A percentile compares a stretch with the other conserved stretches of the same genome.
These are phyloP conservation scores for Thozetella sp. DNA, from an alignment of 495 filamentous ascomycete species.

Conservation along the genomic window DNA sequence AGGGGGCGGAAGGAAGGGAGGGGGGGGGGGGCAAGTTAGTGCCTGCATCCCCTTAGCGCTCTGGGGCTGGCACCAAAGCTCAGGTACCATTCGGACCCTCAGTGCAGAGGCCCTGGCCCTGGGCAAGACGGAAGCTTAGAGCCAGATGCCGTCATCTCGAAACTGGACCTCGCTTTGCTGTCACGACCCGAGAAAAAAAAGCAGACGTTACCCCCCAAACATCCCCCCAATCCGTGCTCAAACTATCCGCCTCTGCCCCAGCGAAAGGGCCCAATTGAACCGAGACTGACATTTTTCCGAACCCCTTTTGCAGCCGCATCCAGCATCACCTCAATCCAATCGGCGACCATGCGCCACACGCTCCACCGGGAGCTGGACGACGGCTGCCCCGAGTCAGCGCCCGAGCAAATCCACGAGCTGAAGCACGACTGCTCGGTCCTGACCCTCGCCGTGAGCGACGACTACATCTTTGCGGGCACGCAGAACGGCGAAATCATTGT, in stretches of 20 bases:
- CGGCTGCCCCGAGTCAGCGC: conserved; percentile 38
- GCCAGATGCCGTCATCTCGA: conserved; percentile 7
- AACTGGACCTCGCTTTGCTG: background rate
- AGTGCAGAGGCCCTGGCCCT: background rate
- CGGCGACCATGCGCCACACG: conserved; percentile 31
- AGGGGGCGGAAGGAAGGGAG: too few relatives aligned
- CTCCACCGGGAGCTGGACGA: conserved; percentile 34
- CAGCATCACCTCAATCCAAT: background rate
- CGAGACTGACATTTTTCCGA: background rate
- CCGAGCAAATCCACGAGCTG: conserved; percentile 68
- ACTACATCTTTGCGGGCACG: conserved; percentile 80
- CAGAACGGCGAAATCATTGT: conserved; percentile 91
- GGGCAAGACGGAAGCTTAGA: background rate
- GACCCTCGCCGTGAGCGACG: conserved; percentile 63
- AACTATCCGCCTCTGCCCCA: background rate
- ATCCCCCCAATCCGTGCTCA: background rate
- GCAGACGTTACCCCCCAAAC: too few relatives aligned
- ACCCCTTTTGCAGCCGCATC: background rate
- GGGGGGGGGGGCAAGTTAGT: too few relatives aligned
- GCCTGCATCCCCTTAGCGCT: background rate
- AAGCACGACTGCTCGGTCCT: conserved; percentile 74
- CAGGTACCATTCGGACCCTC: background rate
- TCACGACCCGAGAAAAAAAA: background rate
- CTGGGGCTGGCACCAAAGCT: background rate
- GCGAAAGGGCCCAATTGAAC: background rate